Conservation (phyloP, 1,284 basidiomycete species). For the Moesziomyces globuligerus region DNA sequence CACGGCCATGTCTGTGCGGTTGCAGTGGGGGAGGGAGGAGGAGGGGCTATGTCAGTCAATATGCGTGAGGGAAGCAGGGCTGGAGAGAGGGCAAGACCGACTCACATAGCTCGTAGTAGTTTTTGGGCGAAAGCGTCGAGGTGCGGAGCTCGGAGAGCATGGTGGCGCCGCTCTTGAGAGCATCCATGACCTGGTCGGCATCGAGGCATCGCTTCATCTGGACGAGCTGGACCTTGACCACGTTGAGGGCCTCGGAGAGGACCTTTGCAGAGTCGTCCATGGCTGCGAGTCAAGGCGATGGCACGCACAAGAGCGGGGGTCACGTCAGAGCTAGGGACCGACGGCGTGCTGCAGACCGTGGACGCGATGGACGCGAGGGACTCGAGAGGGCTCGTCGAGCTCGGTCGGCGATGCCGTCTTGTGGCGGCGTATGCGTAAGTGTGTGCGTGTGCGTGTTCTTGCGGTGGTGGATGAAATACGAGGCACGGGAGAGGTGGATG, state of each 20-base stretch:
- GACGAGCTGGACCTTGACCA: conserved; percentile 66
- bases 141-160: conserved; percentile 65
- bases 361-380: no score
- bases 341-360: no score
- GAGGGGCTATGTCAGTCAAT: conserved; percentile 3
- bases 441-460: no score
- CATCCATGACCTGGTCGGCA: conserved; percentile 66
- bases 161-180: conserved; percentile 65
- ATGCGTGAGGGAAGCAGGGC: neutral
- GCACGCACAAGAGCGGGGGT: no score
- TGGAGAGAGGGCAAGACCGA: neutral
- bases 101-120: conserved; percentile 66
- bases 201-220: conserved; percentile 66
- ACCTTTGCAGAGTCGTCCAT: conserved; percentile 66
- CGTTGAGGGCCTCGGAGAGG: conserved; percentile 62
- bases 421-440: no score
- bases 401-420: neutral
- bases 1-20: conserved; percentile 60
- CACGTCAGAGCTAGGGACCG: no score
- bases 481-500: no score
- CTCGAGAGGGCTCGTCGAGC: conserved; percentile 19
- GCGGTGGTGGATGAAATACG: no score
- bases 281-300: conserved; percentile 17
- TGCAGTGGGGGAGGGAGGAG: neutral
- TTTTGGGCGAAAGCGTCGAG: conserved; percentile 62